These are phyloP conservation scores for Penicillium lagena DNA, from an alignment of 495 filamentous ascomycete species.

Conservation along the genomic window DNA sequence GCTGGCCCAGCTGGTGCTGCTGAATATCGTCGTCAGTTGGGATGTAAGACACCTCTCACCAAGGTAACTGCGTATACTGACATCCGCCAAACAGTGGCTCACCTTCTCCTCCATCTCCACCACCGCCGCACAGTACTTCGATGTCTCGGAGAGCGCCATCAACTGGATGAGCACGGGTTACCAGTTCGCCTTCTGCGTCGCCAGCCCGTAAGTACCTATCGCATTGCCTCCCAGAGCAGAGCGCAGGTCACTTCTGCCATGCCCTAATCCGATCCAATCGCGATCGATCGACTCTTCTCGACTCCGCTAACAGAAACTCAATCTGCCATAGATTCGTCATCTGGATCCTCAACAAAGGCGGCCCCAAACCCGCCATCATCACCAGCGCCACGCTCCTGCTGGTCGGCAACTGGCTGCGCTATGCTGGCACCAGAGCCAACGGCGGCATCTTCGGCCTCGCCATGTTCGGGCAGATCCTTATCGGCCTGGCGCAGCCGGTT, in stretches of 20 bases:
- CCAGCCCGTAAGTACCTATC: slow-evolving; percentile 52
- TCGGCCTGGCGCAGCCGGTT: slow-evolving; percentile 85
- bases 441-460: slow-evolving; percentile 65
- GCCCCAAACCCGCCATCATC: slow-evolving; percentile 74
- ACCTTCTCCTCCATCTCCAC: slow-evolving; percentile 83
- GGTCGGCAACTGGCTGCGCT: slow-evolving; percentile 88
- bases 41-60: slow-evolving; percentile 49
- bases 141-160: slow-evolving; percentile 65
- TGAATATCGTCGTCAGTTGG: slow-evolving; percentile 94
- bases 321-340: slow-evolving; percentile 49
- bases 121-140: slow-evolving; percentile 69
- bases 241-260: too few species aligned
- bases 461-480: slow-evolving; percentile 93
- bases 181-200: slow-evolving; percentile 73
- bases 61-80: background rate
- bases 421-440: slow-evolving; percentile 62
- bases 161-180: slow-evolving; percentile 91
- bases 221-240: background rate
- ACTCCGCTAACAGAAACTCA: background rate
- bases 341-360: slow-evolving; percentile 70
- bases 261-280: too few species aligned
- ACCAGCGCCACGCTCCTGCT: slow-evolving; percentile 65
- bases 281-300: background rate
- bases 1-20: slow-evolving; percentile 68
- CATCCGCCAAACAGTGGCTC: slow-evolving; percentile 63